phyloP scores from a whole-genome alignment of 768 basidiomycete genomes.

The Phaffia australis region DNA sequence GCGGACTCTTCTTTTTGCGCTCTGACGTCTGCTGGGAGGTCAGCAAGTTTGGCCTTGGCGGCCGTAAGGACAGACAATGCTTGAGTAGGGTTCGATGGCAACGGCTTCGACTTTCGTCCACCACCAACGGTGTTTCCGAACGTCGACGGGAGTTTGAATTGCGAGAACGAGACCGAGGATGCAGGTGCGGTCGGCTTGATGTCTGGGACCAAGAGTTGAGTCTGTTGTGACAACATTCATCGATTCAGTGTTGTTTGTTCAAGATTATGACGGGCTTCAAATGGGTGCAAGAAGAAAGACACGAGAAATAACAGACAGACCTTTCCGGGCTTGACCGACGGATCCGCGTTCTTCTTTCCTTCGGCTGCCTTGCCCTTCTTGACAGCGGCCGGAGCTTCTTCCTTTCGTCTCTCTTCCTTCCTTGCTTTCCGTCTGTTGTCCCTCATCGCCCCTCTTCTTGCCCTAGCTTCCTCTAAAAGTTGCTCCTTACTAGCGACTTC shows the following conservation, averaged over 20 bases:
- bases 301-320: conserved; percentile 23
- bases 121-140: conserved; percentile 44
- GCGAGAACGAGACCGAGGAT: conserved; percentile 48
- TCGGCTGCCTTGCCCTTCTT: conserved; percentile 42
- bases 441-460: conserved; percentile 66
- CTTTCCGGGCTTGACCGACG: conserved; percentile 33
- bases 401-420: conserved; percentile 61
- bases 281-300: neutral
- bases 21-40: conserved; percentile 71
- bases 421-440: conserved; percentile 78
- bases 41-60: conserved; percentile 64
- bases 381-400: conserved; percentile 39
- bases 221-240: conserved; percentile 41
- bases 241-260: too few species aligned
- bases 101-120: conserved; percentile 14
- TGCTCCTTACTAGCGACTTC: conserved; percentile 62
- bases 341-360: conserved; percentile 23
- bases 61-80: conserved; percentile 70
- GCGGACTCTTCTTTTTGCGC: conserved; percentile 68
- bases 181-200: conserved; percentile 12
- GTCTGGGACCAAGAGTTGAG: conserved; percentile 63
- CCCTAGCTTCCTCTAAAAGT: conserved; percentile 65
- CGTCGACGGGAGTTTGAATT: conserved; percentile 45
- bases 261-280: too few species aligned
- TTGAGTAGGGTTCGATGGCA: conserved; percentile 56